Evolutionary conservation across 169 alveolate genomes (phyloP).

Genomic region (Cryptosporidium viatorum): DNA sequence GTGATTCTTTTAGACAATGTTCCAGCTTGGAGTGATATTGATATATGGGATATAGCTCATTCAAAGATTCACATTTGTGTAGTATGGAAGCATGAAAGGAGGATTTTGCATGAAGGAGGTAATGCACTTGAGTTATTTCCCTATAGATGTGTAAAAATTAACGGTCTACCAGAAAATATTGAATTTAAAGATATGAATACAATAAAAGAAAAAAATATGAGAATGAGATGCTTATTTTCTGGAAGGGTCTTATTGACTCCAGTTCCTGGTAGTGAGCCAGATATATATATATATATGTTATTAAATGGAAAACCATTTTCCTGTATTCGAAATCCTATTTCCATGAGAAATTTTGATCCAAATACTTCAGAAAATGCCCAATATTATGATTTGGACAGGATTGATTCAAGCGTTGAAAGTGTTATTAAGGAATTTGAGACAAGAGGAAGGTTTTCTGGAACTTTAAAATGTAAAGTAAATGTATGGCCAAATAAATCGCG

Average conservation of each 20-base stretch:
- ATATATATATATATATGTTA: constrained; percentile 47
- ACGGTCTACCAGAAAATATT: constrained; percentile 36
- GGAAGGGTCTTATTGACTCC: constrained; percentile 71
- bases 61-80: constrained; percentile 66
- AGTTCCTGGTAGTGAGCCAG: constrained; percentile 70
- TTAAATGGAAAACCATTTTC: constrained; percentile 68
- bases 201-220: constrained; percentile 13
- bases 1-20: constrained; percentile 31
- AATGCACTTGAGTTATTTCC: constrained; percentile 56
- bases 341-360: neutral
- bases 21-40: constrained; percentile 71
- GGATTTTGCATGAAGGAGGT: constrained; percentile 36
- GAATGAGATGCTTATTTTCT: constrained; percentile 39
- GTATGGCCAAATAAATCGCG: constrained; percentile 62
- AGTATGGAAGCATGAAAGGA: constrained; percentile 56
- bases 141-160: constrained; percentile 28
- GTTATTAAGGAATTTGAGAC: constrained; percentile 10
- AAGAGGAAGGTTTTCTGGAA: constrained; percentile 43
- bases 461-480: constrained; percentile 27
- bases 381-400: constrained; percentile 20
- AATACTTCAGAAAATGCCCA: neutral
- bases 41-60: constrained; percentile 65
- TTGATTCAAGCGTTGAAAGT: constrained; percentile 1
- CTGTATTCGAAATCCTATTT: constrained; percentile 25
- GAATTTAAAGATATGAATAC: constrained; percentile 3